Evolutionary conservation across 495 filamentous ascomycete genomes (phyloP), one percentile per base, ranked within the genome.

Genomic region (Penicillium paradoxum): DNA sequence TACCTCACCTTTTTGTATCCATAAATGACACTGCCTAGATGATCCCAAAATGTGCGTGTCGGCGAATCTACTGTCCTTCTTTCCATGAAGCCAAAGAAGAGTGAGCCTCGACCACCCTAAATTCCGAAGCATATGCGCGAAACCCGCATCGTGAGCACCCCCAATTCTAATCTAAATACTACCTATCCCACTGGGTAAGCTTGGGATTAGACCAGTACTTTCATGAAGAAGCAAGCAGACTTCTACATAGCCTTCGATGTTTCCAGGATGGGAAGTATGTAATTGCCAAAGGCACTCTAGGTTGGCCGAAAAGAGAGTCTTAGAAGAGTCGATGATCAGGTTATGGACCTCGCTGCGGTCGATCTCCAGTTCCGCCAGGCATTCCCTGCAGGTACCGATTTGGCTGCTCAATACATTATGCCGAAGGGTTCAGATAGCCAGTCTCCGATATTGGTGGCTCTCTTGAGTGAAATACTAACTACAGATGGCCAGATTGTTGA

Each of bases 271-370:
- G n/a, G n/a, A 53, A 53, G 13, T 53, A 53, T 21, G 41, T 19
- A n/a, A 41, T 45, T 45, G 50, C 39, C 50, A 40, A 45, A 27
- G 36, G 10, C 45, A 13, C 29, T 53, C 9, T 53, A 45, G 10
- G 45, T 53, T 41, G 50, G 50, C 13, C 50, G 50, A 14, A 53
- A 53, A 32, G 41, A 45, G 32, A 53, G 41, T 21, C 41, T 53
- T 11, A 30, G 41, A 22, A 53, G 45, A 21, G 41, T 53, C 21
- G 50, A 45, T 18, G 50, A 41, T n/a, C 41, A 53, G 45, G 41
- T 53, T 4, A 53, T 53, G 50, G 50, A 53, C 22, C 41, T 53
- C 19, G 29, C 50, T 18, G 14, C 50, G 15, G 36, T 53, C 10
- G 50, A 53, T 21, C 17, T 44, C 5, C 50, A 53, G 30, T 41